These are phyloP conservation scores for Yueomyces sp. DNA, from an alignment of 1,139 yeast species.

Conservation along the genomic window DNA sequence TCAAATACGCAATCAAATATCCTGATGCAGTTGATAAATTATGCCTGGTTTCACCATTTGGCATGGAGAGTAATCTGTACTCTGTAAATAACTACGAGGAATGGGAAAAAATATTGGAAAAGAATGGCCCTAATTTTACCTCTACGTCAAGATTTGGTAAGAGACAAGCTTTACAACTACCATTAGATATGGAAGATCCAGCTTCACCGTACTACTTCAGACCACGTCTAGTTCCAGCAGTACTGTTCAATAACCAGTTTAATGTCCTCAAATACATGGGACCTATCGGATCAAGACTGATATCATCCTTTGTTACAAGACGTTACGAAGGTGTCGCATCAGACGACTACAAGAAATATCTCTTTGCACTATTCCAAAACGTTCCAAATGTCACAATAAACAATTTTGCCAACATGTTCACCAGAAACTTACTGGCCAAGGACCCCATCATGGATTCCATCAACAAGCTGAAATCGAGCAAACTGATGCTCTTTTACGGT, in stretches of 20 bases:
- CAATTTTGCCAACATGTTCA: conserved; percentile 42
- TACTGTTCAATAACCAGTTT: conserved; percentile 26
- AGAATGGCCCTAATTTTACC: neutral
- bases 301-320: conserved; percentile 31
- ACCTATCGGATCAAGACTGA: conserved; percentile 46
- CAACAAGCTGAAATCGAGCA: conserved; percentile 30
- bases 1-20: conserved; percentile 64
- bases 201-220: conserved; percentile 15
- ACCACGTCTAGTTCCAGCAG: conserved; percentile 16
- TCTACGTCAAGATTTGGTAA: conserved; percentile 8
- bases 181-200: conserved; percentile 13
- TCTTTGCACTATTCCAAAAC: conserved; percentile 14
- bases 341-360: conserved; percentile 28
- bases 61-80: conserved; percentile 63
- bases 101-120: neutral
- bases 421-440: conserved; percentile 41
- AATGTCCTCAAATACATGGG: conserved; percentile 40
- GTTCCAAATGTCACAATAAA: conserved; percentile 22
- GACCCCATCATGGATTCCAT: conserved; percentile 64
- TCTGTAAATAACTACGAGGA: conserved; percentile 38
- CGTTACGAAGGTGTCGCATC: conserved; percentile 36
- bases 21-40: conserved; percentile 55
- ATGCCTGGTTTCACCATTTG: conserved; percentile 79
- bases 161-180: conserved; percentile 3
- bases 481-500: conserved; percentile 58